These are phyloP conservation scores for Aphanomyces astaci DNA, from an alignment of 352 stramenopile species.

Conservation along the genomic window DNA sequence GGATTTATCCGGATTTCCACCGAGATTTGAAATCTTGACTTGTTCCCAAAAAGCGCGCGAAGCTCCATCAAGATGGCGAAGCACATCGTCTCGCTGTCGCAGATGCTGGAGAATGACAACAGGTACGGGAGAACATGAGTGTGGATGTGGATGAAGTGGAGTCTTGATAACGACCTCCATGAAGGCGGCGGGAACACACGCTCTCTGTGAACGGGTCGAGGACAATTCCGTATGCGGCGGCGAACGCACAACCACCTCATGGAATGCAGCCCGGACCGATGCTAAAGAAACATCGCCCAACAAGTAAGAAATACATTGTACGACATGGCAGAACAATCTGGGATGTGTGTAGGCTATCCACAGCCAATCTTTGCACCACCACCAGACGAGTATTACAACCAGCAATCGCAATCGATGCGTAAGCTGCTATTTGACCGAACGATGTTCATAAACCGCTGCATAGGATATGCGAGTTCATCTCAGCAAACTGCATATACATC, in stretches of 20 bases:
- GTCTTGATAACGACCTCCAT: not conserved
- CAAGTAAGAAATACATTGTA: no score
- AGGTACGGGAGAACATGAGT: not conserved
- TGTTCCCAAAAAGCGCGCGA: slow-evolving; percentile 1
- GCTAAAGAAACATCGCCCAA: not conserved
- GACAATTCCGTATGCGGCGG: not conserved
- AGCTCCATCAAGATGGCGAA: slow-evolving; percentile 1
- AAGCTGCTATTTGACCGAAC: not conserved
- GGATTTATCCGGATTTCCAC: not conserved
- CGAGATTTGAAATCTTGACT: not conserved
- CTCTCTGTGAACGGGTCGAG: not conserved
- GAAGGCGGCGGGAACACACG: not conserved
- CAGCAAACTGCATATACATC: slow-evolving; percentile 20
- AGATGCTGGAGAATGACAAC: slow-evolving; percentile 21
- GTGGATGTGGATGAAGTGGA: not conserved
- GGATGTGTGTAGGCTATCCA: not conserved
- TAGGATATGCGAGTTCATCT: slow-evolving; percentile 16
- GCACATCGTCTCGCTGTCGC: slow-evolving; percentile 18
- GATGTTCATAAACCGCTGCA: not conserved
- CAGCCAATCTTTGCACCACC: not conserved
- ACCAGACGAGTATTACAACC: not conserved
- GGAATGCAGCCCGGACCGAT: not conserved
- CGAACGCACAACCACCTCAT: not conserved
- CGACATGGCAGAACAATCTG: not conserved
- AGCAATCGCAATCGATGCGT: slow-evolving; percentile 17